These are phyloP conservation scores for Evernia prunastri DNA, from an alignment of 495 filamentous ascomycete species.

Conservation along the genomic window DNA sequence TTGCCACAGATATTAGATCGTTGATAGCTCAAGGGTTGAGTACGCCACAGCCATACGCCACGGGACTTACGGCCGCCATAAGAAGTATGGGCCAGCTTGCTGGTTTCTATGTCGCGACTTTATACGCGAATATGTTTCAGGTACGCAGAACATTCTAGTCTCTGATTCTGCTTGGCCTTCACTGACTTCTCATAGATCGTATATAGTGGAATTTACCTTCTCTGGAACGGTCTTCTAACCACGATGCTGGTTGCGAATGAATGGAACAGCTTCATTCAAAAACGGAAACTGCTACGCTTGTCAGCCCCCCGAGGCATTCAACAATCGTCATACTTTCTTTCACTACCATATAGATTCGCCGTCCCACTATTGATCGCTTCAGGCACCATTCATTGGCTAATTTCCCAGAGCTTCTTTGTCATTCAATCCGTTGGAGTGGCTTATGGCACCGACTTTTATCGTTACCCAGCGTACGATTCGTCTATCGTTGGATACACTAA, in stretches of 20 bases:
- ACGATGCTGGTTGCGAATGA: constrained; percentile 31
- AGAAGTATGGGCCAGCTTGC: too few species aligned
- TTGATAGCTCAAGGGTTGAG: too few species aligned
- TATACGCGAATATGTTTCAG: too few species aligned
- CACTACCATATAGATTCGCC: constrained; percentile 34
- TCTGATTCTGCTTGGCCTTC: too few species aligned
- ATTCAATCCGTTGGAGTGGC: constrained; percentile 18
- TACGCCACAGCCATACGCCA: too few species aligned
- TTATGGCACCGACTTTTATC: constrained; percentile 17
- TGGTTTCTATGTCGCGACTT: too few species aligned
- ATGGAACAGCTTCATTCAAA: constrained; percentile 28
- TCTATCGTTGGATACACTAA: constrained; percentile 28
- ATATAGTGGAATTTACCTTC: constrained; percentile 31
- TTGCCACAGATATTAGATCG: too few species aligned
- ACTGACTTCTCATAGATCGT: too few species aligned
- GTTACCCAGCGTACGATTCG: constrained; percentile 21
- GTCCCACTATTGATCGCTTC: constrained; percentile 30
- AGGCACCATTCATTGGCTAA: constrained; percentile 24
- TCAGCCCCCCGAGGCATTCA: constrained; percentile 27
- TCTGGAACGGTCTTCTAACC: constrained; percentile 39
- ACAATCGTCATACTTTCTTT: constrained; percentile 34
- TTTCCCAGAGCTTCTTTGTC: constrained; percentile 29
- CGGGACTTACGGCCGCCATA: too few species aligned
- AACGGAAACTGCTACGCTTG: constrained; percentile 15
- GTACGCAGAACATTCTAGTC: too few species aligned